Conservation (phyloP, 78 protist genomes). For the Dictyostelium brefeldianum region DNA sequence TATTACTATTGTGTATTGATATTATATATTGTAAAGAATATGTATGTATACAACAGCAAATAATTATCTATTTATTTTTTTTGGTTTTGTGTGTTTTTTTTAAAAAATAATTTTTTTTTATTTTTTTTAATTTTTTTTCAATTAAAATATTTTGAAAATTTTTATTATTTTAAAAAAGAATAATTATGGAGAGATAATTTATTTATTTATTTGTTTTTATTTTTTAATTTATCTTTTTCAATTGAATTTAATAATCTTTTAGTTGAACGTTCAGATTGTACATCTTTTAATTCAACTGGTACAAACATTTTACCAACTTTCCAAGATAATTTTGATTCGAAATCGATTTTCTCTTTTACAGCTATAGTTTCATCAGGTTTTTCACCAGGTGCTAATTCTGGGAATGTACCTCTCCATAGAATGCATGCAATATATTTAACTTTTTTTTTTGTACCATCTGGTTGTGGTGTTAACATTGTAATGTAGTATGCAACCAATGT, state of each 20-base stretch:
- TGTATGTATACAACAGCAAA: too few relatives aligned
- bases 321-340: slow-evolving; percentile 9
- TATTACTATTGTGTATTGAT: too few relatives aligned
- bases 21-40: too few relatives aligned
- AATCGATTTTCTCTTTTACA: neutral
- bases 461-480: neutral
- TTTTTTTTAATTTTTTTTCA: neutral
- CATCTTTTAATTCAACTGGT: neutral
- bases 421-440: neutral
- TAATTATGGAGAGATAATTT: neutral
- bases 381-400: neutral
- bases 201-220: neutral
- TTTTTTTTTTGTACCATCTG: slow-evolving; percentile 9
- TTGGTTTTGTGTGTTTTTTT: neutral
- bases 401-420: slow-evolving; percentile 34
- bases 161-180: neutral
- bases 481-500: neutral
- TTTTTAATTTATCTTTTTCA: neutral
- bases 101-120: neutral
- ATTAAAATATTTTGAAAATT: neutral
- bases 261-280: neutral
- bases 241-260: neutral
- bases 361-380: neutral
- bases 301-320: slow-evolving; percentile 21
- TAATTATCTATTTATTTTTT: too few relatives aligned